Conservation (phyloP, 192 early-diverging fungal species). For the Pilobolus umbonatus region DNA sequence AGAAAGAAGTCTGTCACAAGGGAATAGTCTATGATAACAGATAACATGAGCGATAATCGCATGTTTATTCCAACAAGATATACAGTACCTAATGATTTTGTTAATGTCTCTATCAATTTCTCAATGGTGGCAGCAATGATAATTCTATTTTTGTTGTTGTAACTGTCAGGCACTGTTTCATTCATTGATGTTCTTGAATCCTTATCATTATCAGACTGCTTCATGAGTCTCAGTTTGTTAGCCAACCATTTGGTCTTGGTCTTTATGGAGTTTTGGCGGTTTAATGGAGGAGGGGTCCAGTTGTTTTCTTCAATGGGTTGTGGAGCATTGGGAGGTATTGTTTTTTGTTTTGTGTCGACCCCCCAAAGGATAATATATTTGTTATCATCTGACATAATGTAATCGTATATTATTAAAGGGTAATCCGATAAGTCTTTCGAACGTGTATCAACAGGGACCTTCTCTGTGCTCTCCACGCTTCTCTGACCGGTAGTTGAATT, state of each 20-base stretch:
- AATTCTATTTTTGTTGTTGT: neutral
- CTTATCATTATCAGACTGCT: no score
- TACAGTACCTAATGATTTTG: slow-evolving; percentile 42
- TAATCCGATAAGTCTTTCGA: slow-evolving; percentile 27
- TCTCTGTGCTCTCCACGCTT: neutral
- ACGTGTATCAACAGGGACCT: slow-evolving; percentile 14
- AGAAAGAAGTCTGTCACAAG: slow-evolving; percentile 62
- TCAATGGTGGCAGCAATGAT: slow-evolving; percentile 52
- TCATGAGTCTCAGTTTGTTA: neutral
- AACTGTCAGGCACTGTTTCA: no score
- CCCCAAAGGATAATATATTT: slow-evolving; percentile 35
- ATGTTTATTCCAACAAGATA: neutral
- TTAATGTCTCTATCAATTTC: slow-evolving; percentile 51
- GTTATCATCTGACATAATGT: slow-evolving; percentile 26
- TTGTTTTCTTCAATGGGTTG: neutral
- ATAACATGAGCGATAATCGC: neutral
- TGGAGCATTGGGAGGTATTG: slow-evolving; percentile 1
- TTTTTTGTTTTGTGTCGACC: slow-evolving; percentile 16
- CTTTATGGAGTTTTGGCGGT: neutral
- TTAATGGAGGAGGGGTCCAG: no score
- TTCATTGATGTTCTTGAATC: no score
- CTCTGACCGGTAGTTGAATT: neutral
- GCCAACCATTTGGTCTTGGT: slow-evolving; percentile 8
- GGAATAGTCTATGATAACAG: slow-evolving; percentile 42
- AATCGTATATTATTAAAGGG: slow-evolving; percentile 30